These are phyloP conservation scores for Grosmannia clavigera DNA, from an alignment of 2,329 filamentous ascomycete species.

Conservation along the genomic window DNA sequence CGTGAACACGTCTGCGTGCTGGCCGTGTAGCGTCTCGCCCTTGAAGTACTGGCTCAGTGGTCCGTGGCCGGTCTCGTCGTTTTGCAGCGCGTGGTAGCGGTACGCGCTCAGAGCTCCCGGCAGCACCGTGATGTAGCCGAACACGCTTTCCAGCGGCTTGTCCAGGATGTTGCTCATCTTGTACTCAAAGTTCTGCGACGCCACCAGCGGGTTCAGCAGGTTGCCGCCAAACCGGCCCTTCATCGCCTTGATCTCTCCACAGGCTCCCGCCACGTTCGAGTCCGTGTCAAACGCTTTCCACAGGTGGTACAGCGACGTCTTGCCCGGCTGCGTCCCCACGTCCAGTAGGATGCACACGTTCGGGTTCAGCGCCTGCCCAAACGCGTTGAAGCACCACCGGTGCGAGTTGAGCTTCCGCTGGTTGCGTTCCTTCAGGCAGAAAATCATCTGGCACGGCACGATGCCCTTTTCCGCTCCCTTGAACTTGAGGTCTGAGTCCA, in stretches of 20 bases:
- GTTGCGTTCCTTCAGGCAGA: slow-evolving; percentile 97
- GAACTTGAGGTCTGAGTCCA: slow-evolving; percentile 93
- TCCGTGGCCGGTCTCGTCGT: slow-evolving; percentile 89
- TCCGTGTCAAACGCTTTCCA: slow-evolving; percentile 99
- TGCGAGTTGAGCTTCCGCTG: slow-evolving; percentile 97
- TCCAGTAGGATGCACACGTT: slow-evolving; percentile 96
- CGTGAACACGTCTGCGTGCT: slow-evolving; percentile 56
- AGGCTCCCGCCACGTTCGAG: slow-evolving; percentile 92
- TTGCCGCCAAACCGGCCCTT: slow-evolving; percentile 76
- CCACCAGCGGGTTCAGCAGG: slow-evolving; percentile 84
- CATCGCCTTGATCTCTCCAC: slow-evolving; percentile 95
- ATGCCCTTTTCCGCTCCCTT: slow-evolving; percentile 99
- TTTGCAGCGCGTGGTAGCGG: slow-evolving; percentile 89
- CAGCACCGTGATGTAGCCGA: slow-evolving; percentile 95
- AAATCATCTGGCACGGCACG: slow-evolving; percentile 94
- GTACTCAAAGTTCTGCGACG: slow-evolving; percentile 98
- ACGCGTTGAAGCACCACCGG: slow-evolving; percentile 98
- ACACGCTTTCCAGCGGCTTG: slow-evolving; percentile 92
- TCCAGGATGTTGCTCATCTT: slow-evolving; percentile 99
- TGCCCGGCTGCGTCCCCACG: slow-evolving; percentile 83
- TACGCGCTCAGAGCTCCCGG: slow-evolving; percentile 93
- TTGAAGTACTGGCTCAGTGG: slow-evolving; percentile 98
- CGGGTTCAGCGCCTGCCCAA: slow-evolving; percentile 81
- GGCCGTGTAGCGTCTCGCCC: slow-evolving; percentile 90
- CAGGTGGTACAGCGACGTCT: slow-evolving; percentile 87